phyloP scores from a whole-genome alignment of 2,329 filamentous ascomycete genomes.

The Diplodia mutila region DNA sequence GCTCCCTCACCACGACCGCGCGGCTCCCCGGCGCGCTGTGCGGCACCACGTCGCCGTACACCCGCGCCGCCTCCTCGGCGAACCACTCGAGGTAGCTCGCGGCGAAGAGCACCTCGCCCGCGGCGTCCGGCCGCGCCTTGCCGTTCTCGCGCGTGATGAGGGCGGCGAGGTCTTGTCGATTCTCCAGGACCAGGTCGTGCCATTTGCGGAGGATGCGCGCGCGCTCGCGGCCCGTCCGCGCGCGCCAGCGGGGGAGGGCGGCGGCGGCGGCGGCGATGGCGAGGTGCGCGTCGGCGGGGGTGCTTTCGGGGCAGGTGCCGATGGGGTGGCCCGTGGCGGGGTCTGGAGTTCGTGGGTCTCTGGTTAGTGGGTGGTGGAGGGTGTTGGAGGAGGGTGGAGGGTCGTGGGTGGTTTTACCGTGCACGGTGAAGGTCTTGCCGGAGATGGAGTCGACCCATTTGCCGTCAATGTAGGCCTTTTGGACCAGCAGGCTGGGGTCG shows the following conservation, averaged over 20 bases:
- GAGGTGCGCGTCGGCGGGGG: neutral
- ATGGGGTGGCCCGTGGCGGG: neutral
- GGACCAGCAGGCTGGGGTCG: neutral
- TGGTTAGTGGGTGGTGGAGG: too few relatives aligned
- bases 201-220: conserved; percentile 35
- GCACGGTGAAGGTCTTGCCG: neutral
- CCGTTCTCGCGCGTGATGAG: conserved; percentile 64
- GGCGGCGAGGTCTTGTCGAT: conserved; percentile 35
- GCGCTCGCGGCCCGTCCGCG: too few relatives aligned
- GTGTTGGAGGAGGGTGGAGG: too few relatives aligned
- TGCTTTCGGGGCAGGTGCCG: neutral
- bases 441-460: neutral
- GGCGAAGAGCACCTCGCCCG: conserved; percentile 34
- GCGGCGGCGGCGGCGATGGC: neutral
- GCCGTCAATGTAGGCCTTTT: neutral
- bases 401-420: neutral
- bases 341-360: too few relatives aligned
- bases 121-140: conserved; percentile 65
- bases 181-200: conserved; percentile 34
- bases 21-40: conserved; percentile 65
- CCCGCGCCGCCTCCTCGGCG: conserved; percentile 63
- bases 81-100: conserved; percentile 61
- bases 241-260: neutral
- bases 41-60: too few relatives aligned
- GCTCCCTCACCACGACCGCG: conserved; percentile 70